phyloP scores from a whole-genome alignment of 1,284 basidiomycete species.

The Schizopora paradoxa region DNA sequence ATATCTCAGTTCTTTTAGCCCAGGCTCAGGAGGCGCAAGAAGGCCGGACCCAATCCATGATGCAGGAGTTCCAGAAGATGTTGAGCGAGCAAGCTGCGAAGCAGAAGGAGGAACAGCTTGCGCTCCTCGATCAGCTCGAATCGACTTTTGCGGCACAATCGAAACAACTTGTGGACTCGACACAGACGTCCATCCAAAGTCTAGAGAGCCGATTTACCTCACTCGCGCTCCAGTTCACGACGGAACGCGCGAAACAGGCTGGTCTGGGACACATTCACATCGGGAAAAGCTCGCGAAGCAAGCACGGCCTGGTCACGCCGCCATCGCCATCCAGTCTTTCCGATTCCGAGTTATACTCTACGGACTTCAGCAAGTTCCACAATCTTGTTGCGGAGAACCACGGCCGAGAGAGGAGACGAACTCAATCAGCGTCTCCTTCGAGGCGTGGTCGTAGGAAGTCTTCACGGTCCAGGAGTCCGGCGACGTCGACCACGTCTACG shows the following conservation, averaged over 20 bases:
- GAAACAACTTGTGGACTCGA: constrained; percentile 27
- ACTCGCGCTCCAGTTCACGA: background rate
- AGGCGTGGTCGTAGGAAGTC: constrained; percentile 13
- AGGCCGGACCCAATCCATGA: constrained; percentile 42
- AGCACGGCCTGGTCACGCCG: constrained; percentile 56
- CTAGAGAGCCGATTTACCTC: no score
- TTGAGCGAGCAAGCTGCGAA: constrained; percentile 33
- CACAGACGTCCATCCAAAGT: no score
- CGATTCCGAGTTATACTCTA: constrained; percentile 54
- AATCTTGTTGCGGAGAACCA: background rate
- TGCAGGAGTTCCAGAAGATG: constrained; percentile 61
- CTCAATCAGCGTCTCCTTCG: constrained; percentile 3
- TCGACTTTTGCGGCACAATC: constrained; percentile 23
- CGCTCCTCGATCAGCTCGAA: constrained; percentile 43
- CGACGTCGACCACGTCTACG: constrained; percentile 10
- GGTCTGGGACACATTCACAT: constrained; percentile 27
- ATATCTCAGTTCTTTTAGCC: constrained; percentile 29
- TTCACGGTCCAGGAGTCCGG: constrained; percentile 13
- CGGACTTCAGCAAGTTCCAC: constrained; percentile 1
- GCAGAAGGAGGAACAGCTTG: constrained; percentile 72
- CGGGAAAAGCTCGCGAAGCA: background rate
- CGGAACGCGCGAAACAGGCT: constrained; percentile 37
- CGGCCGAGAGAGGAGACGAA: constrained; percentile 2
- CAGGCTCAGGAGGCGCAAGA: constrained; percentile 36
- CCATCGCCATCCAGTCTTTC: constrained; percentile 67